Evolutionary conservation across 148 eudicot species (phyloP), one percentile per base, ranked within the genome.

Genomic region (Bassia scoparia): DNA sequence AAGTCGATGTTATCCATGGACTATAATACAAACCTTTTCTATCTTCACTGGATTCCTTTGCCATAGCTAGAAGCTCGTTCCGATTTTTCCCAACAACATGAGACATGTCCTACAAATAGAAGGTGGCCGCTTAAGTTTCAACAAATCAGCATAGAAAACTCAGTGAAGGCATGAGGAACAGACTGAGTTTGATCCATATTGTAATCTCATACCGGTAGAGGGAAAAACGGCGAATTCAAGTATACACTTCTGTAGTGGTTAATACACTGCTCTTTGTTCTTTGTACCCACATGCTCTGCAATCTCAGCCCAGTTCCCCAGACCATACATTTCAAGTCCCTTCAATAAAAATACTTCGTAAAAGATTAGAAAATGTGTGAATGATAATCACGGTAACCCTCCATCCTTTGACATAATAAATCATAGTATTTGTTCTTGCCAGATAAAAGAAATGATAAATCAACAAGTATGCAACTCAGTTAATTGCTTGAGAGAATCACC

Each of bases 251-350:
- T 83, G 55, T 81, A 89, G 74, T 89, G 95, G 14, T 75, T 82
- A 77, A 84, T 83, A 74, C 95, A 87, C 75, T 78, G 81, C 73
- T 83, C 86, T 74, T 84, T 84, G 75, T 77, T 83, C 74, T 89
- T 89, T 24, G 95, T 87, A 46, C 88, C 88, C 27, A 89, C 91
- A 77, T 91, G 97, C 78, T 87, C 94, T 18, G 92, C 91, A 67
- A 91, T 87, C 80, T 89, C 92, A 17, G 79, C 83, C 97, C 94
- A 91, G 77, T 91, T 87, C 15, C 87, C 89, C 70, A 89, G 77
- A 30, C 97, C 97, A 81, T 89, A 91, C 92, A 87, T 91, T 78
- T 85, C 94, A 62, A 91, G 87, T 20, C 97, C 97, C 97, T 91
- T 71, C 10, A 59, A 7, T 68, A 18, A 58, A 68, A 10, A 59